phyloP scores from a whole-genome alignment of 257 asterid species.

The Solanum rostratum region DNA sequence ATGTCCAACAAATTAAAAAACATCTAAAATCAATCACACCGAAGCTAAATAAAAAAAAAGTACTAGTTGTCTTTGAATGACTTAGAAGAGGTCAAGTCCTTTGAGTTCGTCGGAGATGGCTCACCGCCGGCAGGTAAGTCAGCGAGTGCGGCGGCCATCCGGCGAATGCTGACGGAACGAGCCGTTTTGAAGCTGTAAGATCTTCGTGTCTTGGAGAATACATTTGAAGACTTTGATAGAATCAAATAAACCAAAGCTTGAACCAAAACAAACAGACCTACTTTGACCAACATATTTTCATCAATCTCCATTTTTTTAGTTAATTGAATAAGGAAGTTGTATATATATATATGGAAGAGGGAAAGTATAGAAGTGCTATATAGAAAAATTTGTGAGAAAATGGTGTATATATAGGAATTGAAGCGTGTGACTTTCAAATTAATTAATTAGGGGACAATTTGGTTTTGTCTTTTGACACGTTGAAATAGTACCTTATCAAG shows the following conservation, averaged over 20 bases:
- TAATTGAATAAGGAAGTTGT: neutral
- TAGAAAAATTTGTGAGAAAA: neutral
- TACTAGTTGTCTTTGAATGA: neutral
- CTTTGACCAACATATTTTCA: conserved; percentile 33
- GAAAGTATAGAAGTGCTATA: neutral
- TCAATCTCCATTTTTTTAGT: conserved; percentile 16
- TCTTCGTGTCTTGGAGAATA: conserved; percentile 41
- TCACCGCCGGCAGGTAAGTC: conserved; percentile 62
- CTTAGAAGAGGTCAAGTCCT: neutral
- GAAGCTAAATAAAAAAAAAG: no score
- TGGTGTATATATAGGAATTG: neutral
- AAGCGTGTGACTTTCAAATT: neutral
- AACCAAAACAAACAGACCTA: conserved; percentile 40
- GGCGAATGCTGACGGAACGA: conserved; percentile 56
- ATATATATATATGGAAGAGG: neutral
- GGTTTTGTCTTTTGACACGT: neutral
- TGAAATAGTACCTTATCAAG: neutral
- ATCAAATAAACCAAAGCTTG: conserved; percentile 58
- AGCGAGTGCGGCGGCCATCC: conserved; percentile 48
- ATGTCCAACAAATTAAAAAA: no score
- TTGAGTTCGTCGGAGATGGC: conserved; percentile 22
- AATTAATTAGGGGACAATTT: neutral
- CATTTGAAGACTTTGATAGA: conserved; percentile 47
- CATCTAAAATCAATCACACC: no score
- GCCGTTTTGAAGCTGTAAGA: conserved; percentile 51